phyloP scores from a whole-genome alignment of 108 stramenopile genomes.

The Pseudonitzschia delicatissima region DNA sequence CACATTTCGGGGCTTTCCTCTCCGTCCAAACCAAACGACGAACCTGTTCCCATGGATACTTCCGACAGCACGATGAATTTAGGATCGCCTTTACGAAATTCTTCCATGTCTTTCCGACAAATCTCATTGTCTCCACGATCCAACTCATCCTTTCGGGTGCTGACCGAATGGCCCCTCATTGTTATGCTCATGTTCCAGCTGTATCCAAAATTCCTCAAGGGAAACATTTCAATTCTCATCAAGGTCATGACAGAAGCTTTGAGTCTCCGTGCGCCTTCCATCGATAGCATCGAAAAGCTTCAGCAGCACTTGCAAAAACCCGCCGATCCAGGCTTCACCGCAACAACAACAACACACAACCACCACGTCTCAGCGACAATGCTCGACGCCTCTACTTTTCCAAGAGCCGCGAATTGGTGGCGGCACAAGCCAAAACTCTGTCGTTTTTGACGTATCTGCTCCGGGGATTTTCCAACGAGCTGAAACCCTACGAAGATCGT shows the following conservation, averaged over 20 bases:
- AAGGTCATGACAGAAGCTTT: conserved; percentile 89
- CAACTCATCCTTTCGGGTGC: conserved; percentile 71
- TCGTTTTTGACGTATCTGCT: conserved; percentile 91
- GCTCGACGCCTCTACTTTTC: conserved; percentile 49
- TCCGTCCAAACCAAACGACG: not conserved
- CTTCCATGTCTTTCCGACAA: conserved; percentile 12
- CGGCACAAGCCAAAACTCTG: conserved; percentile 88
- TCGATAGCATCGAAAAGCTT: conserved; percentile 26
- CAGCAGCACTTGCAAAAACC: conserved; percentile 11
- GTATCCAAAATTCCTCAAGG: conserved; percentile 80
- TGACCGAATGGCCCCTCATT: conserved; percentile 90
- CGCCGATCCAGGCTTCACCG: not conserved
- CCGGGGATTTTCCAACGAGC: conserved; percentile 65
- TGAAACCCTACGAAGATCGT: conserved; percentile 82
- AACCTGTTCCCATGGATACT: not conserved
- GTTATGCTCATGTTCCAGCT: conserved; percentile 93
- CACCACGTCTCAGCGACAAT: conserved; percentile 8
- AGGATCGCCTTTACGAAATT: no score
- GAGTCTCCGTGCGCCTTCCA: conserved; percentile 63
- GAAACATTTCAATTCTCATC: conserved; percentile 78
- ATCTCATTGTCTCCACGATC: conserved; percentile 37
- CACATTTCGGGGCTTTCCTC: no score
- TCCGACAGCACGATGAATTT: no score
- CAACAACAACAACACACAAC: conserved; percentile 13
- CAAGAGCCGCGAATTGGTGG: conserved; percentile 63